Percentiles rank a stretch among this genome's conserved stretches.
Evolutionary conservation across 176 grass and related monocot species (phyloP).

Genomic region (Puya raimondii): DNA sequence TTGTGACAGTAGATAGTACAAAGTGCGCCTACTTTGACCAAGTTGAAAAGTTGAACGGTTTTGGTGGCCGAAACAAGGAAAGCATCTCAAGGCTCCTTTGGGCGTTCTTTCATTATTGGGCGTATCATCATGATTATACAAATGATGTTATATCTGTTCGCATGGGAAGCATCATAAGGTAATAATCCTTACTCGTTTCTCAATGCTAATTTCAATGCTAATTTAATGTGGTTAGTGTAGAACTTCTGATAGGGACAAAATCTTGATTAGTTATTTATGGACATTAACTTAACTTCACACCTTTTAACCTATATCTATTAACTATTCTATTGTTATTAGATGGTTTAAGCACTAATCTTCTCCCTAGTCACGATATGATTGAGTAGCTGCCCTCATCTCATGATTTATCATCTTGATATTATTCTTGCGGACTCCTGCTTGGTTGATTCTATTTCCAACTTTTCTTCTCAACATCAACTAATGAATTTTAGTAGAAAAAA

Average conservation of each 20-base stretch:
- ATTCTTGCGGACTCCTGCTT: no score
- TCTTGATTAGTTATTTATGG: no score
- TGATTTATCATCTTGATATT: no score
- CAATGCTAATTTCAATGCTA: neutral
- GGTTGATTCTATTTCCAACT: no score
- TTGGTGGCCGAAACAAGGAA: constrained; percentile 61
- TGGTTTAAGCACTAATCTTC: no score
- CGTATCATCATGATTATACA: constrained; percentile 83
- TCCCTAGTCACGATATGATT: no score
- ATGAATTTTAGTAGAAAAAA: neutral
- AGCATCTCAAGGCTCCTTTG: constrained; percentile 72
- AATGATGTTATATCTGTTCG: constrained; percentile 93
- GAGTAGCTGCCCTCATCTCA: no score
- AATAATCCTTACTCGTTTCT: neutral
- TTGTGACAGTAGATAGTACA: constrained; percentile 47
- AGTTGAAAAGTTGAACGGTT: constrained; percentile 55
- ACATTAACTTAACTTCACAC: no score
- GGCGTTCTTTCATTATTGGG: constrained; percentile 96
- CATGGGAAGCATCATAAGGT: constrained; percentile 84
- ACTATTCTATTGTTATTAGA: no score
- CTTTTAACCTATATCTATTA: no score
- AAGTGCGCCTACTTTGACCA: constrained; percentile 71
- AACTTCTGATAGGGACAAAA: neutral
- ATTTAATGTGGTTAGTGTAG: neutral
- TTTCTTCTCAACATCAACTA: neutral